Percentiles rank a stretch among this genome's conserved stretches.
Conservation (phyloP, 2,329 filamentous ascomycete species). For the Calonectria ilicicola region DNA sequence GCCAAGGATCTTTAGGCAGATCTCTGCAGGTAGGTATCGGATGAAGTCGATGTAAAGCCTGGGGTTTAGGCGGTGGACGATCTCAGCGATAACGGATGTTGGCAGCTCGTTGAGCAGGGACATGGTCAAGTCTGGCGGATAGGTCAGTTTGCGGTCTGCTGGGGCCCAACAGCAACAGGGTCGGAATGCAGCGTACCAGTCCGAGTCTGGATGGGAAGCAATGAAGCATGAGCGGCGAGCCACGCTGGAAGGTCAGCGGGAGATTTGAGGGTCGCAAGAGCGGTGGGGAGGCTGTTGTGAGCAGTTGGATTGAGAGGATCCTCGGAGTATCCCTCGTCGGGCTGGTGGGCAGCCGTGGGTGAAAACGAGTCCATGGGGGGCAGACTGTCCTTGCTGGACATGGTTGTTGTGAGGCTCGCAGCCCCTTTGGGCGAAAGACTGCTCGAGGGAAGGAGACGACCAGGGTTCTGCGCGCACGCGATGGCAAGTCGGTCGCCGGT, state of each 20-base stretch:
- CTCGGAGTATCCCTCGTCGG: slow-evolving; percentile 91
- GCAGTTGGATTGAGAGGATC: slow-evolving; percentile 68
- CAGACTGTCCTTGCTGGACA: slow-evolving; percentile 44
- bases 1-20: slow-evolving; percentile 89
- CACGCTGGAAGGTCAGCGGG: slow-evolving; percentile 61
- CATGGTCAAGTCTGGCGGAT: slow-evolving; percentile 78
- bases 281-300: slow-evolving; percentile 46
- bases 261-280: slow-evolving; percentile 51
- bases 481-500: neutral
- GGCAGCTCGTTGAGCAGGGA: slow-evolving; percentile 81
- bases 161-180: neutral
- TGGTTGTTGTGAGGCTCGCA: slow-evolving; percentile 36
- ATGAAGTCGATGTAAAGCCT: slow-evolving; percentile 95
- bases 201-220: slow-evolving; percentile 61
- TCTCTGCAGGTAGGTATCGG: slow-evolving; percentile 85
- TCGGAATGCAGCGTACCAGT: slow-evolving; percentile 55
- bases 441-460: slow-evolving; percentile 16
- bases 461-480: neutral
- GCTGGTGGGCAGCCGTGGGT: slow-evolving; percentile 66
- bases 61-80: slow-evolving; percentile 84
- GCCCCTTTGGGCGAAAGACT: slow-evolving; percentile 33
- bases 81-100: slow-evolving; percentile 81
- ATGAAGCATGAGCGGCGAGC: slow-evolving; percentile 62
- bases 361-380: slow-evolving; percentile 59
- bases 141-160: slow-evolving; percentile 25